Evolutionary conservation across 805 yeast genomes (phyloP).

Genomic region (Kregervanrija pseudodelftensis): DNA sequence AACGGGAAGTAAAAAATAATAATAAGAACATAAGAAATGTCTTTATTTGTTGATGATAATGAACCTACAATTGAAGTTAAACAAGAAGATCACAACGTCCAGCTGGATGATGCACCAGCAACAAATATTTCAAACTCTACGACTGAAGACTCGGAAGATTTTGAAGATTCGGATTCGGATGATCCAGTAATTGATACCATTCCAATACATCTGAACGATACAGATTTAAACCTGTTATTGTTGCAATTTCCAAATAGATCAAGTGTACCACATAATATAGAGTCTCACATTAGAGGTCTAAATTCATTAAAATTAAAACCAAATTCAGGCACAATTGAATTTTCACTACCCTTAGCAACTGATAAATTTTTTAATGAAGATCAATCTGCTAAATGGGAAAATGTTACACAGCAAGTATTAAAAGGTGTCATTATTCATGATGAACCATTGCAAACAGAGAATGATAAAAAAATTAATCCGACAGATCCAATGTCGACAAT

Average conservation of each 20-base stretch:
- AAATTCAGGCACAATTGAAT: conserved; percentile 56
- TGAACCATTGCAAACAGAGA: conserved; percentile 15
- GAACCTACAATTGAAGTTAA: not conserved
- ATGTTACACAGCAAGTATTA: conserved; percentile 52
- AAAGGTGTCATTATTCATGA: conserved; percentile 60
- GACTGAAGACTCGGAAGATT: not conserved
- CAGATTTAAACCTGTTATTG: conserved; percentile 29
- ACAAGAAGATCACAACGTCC: conserved; percentile 6
- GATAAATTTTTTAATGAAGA: conserved; percentile 56
- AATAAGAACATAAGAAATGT: too few species aligned
- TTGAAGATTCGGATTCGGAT: conserved; percentile 19
- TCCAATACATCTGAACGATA: conserved; percentile 42
- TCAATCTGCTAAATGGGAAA: conserved; percentile 60
- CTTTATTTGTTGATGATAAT: too few species aligned
- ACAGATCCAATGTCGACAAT: conserved; percentile 4
- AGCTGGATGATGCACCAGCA: too few species aligned
- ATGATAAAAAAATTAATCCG: not conserved
- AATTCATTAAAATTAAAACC: conserved; percentile 39
- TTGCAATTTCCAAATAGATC: conserved; percentile 46
- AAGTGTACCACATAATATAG: conserved; percentile 1
- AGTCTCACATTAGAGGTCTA: conserved; percentile 1
- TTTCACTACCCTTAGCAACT: conserved; percentile 71
- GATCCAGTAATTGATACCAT: conserved; percentile 58
- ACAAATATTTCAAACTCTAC: too few species aligned
- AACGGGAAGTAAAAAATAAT: too few species aligned